Base-by-base conservation (phyloP, 2,329 filamentous ascomycete species). In the Pseudonectria buxi region DNA sequence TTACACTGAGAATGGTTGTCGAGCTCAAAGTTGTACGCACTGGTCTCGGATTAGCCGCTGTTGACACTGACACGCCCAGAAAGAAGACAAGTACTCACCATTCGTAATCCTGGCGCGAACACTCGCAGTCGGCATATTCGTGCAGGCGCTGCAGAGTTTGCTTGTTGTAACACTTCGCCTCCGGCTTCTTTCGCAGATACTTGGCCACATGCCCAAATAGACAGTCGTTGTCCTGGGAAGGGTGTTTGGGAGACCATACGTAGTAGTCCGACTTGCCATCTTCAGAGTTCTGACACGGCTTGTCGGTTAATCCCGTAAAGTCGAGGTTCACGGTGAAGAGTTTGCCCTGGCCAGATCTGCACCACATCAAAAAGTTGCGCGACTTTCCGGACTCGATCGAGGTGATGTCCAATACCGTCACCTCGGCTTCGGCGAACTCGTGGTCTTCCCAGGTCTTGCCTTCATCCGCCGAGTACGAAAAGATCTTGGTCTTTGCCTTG, bases 361-460 rank as follows among this genome's bases (percentile, higher is more conserved):
- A 86, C 94, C 92, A 98, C 14, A 98, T 69, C 14, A 98, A 61
- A 59, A 98, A 95, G 56, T 94, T 94, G 36, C 85, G 81, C 14
- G 89, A 94, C 6, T 81, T 86, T 52, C 95, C 92, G 15, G 86
- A 90, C 4, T 86, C 84, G 2, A 95, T 74, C 2, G 90, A 95
- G 1, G 88, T 88, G 44, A 98, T 83, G 51, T 92, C 84, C 13
- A 76, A 67, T 24, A 96, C 77, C 4, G 74, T 68, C 48, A 94
- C 76, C 27, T 87, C 79, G 6, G 78, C 69, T 4, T 83, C 72
- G 2, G 72, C 68, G 57, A 98, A 96, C 40, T 77, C 55, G 58
- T 85, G 84, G 33, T 86, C 74, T 14, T 67, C 63, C 92, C 92
- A 98, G 2, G 69, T 83, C 28, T 75, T 65, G 43, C 94, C 92